Percentiles rank a stretch among this genome's conserved stretches.
Conservation (phyloP, 257 asterid species). For the Mitragyna speciosa region DNA sequence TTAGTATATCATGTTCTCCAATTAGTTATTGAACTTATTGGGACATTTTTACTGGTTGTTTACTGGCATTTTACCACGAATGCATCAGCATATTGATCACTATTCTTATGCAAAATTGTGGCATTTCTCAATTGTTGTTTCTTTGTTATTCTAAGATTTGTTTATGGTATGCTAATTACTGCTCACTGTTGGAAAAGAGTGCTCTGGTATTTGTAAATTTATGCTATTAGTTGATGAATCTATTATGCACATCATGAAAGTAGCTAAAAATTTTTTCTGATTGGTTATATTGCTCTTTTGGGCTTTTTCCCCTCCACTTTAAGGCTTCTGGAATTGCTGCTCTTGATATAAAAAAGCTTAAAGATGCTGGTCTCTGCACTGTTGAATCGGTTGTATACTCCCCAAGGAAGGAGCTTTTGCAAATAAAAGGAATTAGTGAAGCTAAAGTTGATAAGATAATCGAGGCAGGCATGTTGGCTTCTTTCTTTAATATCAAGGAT, state of each 20-base stretch:
- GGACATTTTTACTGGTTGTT: background rate
- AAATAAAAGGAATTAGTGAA: constrained; percentile 92
- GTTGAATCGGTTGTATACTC: constrained; percentile 89
- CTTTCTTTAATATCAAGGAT: background rate
- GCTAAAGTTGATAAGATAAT: constrained; percentile 97
- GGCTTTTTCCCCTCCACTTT: constrained; percentile 5
- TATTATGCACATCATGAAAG: background rate
- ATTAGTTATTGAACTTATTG: background rate
- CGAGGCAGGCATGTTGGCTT: constrained; percentile 79
- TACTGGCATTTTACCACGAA: background rate
- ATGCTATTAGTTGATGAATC: background rate
- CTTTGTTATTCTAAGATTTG: background rate
- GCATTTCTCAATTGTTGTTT: background rate
- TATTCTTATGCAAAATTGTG: background rate
- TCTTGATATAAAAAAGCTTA: constrained; percentile 81
- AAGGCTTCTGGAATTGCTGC: constrained; percentile 95
- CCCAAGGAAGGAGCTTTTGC: constrained; percentile 93
- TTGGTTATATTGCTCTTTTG: constrained; percentile 8
- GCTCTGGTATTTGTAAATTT: background rate
- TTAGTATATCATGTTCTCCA: background rate
- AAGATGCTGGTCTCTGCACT: constrained; percentile 90
- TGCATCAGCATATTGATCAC: background rate
- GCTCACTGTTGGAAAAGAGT: background rate
- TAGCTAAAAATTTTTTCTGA: background rate
- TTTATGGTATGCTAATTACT: background rate